Evolutionary conservation across 2,329 filamentous ascomycete genomes (phyloP).

Genomic region (Alternaria ventricosa): DNA sequence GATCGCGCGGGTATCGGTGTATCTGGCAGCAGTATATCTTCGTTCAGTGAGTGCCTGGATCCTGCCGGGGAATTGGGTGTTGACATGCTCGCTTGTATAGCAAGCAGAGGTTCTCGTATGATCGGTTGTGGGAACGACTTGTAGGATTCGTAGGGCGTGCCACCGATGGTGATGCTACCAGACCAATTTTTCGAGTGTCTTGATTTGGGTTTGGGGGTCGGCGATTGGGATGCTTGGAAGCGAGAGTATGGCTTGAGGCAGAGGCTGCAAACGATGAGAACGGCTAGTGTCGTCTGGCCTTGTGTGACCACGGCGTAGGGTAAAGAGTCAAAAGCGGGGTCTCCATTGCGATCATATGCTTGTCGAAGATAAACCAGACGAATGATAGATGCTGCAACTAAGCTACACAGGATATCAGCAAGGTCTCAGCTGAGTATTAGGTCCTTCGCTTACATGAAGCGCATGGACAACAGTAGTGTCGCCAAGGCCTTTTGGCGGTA

Average conservation of each 20-base stretch:
- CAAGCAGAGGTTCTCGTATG: constrained; percentile 16
- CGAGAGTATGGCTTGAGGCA: constrained; percentile 24
- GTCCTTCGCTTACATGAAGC: constrained; percentile 25
- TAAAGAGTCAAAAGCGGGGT: constrained; percentile 26
- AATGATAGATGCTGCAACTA: constrained; percentile 28
- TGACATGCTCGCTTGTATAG: constrained; percentile 28
- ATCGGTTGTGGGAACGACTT: constrained; percentile 10
- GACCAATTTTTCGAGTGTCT: constrained; percentile 23
- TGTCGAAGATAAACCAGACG: constrained; percentile 28
- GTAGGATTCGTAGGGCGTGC: constrained; percentile 25
- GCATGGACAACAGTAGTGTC: constrained; percentile 26
- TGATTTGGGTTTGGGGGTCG: constrained; percentile 8
- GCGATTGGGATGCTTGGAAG: constrained; percentile 9
- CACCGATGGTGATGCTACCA: constrained; percentile 27
- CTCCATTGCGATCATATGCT: constrained; percentile 10
- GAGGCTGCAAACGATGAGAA: constrained; percentile 30
- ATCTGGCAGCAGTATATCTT: constrained; percentile 20
- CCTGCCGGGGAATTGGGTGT: constrained; percentile 10
- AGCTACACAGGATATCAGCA: constrained; percentile 17
- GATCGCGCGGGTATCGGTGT: constrained; percentile 9
- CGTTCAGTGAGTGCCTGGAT: not conserved
- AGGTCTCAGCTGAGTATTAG: not conserved
- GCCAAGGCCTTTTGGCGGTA: constrained; percentile 21
- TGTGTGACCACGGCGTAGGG: constrained; percentile 33
- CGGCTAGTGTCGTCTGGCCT: constrained; percentile 28